phyloP scores from a whole-genome alignment of 306 rosid species.

The Fagus crenata region DNA sequence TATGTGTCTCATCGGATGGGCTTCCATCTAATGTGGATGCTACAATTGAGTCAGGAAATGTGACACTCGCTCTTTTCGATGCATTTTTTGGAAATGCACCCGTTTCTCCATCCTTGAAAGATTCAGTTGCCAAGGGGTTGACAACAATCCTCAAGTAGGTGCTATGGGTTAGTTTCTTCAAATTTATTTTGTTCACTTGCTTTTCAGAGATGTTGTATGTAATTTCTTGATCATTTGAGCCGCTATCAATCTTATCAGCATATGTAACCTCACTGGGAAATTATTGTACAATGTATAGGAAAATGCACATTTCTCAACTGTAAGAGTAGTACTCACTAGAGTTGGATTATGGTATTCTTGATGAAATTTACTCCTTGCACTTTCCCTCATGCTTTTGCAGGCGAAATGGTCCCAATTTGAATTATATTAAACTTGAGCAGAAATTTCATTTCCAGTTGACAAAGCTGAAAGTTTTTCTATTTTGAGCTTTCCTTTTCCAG shows the following conservation, averaged over 20 bases:
- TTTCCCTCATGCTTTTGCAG: background rate
- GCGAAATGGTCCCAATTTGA: background rate
- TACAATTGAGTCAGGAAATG: conserved; percentile 66
- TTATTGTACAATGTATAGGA: conserved; percentile 1
- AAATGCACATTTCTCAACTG: background rate
- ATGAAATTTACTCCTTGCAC: background rate
- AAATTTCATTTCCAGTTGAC: background rate
- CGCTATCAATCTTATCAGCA: conserved; percentile 3
- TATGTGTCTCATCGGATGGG: conserved; percentile 62
- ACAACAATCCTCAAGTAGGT: conserved; percentile 61
- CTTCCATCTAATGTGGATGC: conserved; percentile 61
- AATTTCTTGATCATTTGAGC: conserved; percentile 9
- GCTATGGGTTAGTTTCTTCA: conserved; percentile 8
- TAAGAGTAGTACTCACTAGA: conserved; percentile 3
- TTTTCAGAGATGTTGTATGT: conserved; percentile 10
- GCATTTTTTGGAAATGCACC: conserved; percentile 77
- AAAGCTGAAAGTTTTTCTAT: background rate
- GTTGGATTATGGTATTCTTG: conserved; percentile 1
- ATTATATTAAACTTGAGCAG: conserved; percentile 1
- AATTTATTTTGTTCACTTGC: background rate
- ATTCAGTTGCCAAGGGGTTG: conserved; percentile 68
- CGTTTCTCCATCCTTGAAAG: conserved; percentile 76
- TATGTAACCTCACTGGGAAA: conserved; percentile 20
- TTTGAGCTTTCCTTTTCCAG: background rate
- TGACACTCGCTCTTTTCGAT: conserved; percentile 66